Percentiles rank a stretch among this genome's conserved stretches.
These are phyloP conservation scores for Coemansia sp. DNA, from an alignment of 192 early-diverging fungal species.

Conservation along the genomic window DNA sequence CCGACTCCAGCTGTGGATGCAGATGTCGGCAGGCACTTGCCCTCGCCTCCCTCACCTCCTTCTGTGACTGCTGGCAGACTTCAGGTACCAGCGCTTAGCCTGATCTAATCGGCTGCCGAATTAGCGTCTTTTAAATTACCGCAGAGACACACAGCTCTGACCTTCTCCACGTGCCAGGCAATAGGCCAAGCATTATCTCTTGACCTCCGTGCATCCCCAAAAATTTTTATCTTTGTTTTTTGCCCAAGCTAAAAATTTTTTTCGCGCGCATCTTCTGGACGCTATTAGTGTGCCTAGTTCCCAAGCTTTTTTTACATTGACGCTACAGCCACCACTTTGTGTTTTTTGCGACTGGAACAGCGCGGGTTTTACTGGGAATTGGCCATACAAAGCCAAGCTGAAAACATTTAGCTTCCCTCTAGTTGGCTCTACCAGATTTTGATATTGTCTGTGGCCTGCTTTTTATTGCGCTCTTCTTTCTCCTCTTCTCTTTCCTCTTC, in stretches of 20 bases:
- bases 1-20: background rate
- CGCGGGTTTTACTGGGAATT: background rate
- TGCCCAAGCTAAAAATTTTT: background rate
- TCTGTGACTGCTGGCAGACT: background rate
- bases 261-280: background rate
- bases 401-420: no score
- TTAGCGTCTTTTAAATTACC: background rate
- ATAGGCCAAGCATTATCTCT: constrained; percentile 9
- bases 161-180: constrained; percentile 6
- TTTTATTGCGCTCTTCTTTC: background rate
- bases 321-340: background rate
- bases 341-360: background rate
- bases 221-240: constrained; percentile 7
- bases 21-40: no score
- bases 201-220: background rate
- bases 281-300: background rate
- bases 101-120: background rate
- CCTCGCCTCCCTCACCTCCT: background rate
- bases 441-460: background rate
- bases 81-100: background rate
- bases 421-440: background rate
- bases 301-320: background rate
- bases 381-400: no score
- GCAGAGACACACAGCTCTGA: background rate
- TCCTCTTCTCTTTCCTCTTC: background rate